Evolutionary conservation across 140 eudicot genomes (phyloP), one percentile per base, ranked within the genome.

Genomic region (Ambrosia hybrid): DNA sequence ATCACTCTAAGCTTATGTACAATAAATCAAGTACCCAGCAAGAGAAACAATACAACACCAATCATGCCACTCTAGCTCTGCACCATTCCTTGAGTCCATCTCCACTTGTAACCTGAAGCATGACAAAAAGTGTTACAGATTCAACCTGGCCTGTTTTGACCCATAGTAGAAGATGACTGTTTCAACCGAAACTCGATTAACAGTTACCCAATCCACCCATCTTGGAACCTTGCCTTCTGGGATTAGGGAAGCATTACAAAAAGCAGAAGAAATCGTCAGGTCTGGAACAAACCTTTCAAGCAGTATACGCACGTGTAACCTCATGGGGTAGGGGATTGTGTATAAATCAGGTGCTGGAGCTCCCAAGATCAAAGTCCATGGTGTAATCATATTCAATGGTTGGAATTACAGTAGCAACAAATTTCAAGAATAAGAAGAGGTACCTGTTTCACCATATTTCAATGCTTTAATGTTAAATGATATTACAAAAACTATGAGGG

Each of bases 321-420:
- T 46, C 69, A 3, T 41, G 13, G 52, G 45, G 39, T 3, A 9
- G 64, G 43, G 12, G 41, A 39, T 70, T 67, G 57, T 68, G 85
- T 84, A 63, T 36, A 41, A 65, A 66, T 87, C 69, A 92, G 75
- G 85, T 61, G 61, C 95, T 87, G 65, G 96, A 80, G 95, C 95
- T 87, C 61, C 97, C 98, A 3, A 93, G 85, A 41, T 93, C 97
- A 51, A 93, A 93, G 85, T 90, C 98, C 97, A 93, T 82, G 67
- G 98, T 90, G 86, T 93, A 89, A 68, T 93, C 98, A 70, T 93
- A 93, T 74, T 93, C 98, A 53, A 93, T 93, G 43, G 98, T 93
- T 34, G 98, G 98, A 68, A 93, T 89, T 9, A 93, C 96, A 59
- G 96, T 90, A 55, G 98, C 98, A 80, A 93, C 83, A 78, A 93